These are phyloP conservation scores for Penicillium rolfsii DNA, from an alignment of 2,329 filamentous ascomycete genomes.

Conservation along the genomic window DNA sequence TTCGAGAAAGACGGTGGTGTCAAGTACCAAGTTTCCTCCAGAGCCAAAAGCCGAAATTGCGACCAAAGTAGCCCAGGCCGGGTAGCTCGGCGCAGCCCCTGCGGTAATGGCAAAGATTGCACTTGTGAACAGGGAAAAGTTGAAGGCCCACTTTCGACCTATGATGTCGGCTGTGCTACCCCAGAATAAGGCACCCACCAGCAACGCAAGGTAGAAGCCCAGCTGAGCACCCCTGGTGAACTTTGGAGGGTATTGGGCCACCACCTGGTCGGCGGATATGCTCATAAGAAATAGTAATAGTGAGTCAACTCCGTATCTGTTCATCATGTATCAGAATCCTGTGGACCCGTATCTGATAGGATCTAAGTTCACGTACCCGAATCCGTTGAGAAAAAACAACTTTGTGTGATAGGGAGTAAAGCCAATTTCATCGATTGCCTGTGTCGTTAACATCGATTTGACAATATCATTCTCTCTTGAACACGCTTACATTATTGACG, in stretches of 20 bases:
- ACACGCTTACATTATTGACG: slow-evolving; percentile 63
- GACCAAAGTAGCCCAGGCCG: slow-evolving; percentile 18
- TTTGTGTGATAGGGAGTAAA: slow-evolving; percentile 60
- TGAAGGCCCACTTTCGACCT: slow-evolving; percentile 25
- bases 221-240: slow-evolving; percentile 20
- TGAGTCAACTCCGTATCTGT: slow-evolving; percentile 22
- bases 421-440: slow-evolving; percentile 58
- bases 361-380: slow-evolving; percentile 50
- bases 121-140: slow-evolving; percentile 23
- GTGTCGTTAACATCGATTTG: not conserved
- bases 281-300: slow-evolving; percentile 22
- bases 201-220: slow-evolving; percentile 21
- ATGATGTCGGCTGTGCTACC: slow-evolving; percentile 23
- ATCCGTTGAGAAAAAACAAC: slow-evolving; percentile 64
- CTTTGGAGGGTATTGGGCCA: slow-evolving; percentile 18
- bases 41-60: slow-evolving; percentile 24
- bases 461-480: not conserved
- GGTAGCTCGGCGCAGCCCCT: slow-evolving; percentile 19
- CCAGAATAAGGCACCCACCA: slow-evolving; percentile 23
- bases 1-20: slow-evolving; percentile 24
- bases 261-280: slow-evolving; percentile 23
- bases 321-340: not conserved
- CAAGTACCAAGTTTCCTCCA: slow-evolving; percentile 23
- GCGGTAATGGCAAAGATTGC: slow-evolving; percentile 23
- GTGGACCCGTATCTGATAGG: not conserved